Base-by-base conservation (phyloP, 441 rosid species). In the Populus hybrid region DNA sequence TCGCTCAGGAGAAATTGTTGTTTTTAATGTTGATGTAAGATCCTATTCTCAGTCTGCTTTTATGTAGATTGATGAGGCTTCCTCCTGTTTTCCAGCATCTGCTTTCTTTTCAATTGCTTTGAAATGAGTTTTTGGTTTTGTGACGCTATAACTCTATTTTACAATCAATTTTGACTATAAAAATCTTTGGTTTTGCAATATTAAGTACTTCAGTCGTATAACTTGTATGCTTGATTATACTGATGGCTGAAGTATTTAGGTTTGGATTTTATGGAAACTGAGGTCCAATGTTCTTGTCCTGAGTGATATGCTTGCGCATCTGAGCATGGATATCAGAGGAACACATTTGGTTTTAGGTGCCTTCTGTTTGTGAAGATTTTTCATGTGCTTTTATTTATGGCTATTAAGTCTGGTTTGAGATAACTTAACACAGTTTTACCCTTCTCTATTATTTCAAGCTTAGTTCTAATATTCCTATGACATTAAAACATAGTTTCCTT, bases 1-100 rank as follows among this genome's bases (percentile, higher is more conserved):
- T 85, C 95, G 97, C 38, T 88, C 99, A 2, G 98, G 98, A 57
- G 99, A 96, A 81, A 96, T 94, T 79, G 93, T 96, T 78, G 99
- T 93, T 80, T 96, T 92, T 76, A 91, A 96, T 81, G 86, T 96
- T 42, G 96, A 94, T 76, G 98, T 93, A 85, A 83, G 93, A 30
- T 69, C 4, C 10, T 32, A 3, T 57, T 61, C 66, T 32, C 46
- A 16, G 28, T 57, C 68, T 20, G 26, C 40, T 64, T 57, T 75
- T 34, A 7, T 61, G 24, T 42, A 16, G 72, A 11, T 67, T 74
- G 38, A 2, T 71, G 10, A 63, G 14, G 20, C 40, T 14, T 61
- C 28, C 67, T 78, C 42, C 36, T 7, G 21, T 38, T 34, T 21
- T 65, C 40, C 12, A 63, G 4, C 5, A 0, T 14, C 5, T 63